These are phyloP conservation scores for Saccharum officinarum DNA, from an alignment of 176 grass and related monocot species.

Conservation along the genomic window DNA sequence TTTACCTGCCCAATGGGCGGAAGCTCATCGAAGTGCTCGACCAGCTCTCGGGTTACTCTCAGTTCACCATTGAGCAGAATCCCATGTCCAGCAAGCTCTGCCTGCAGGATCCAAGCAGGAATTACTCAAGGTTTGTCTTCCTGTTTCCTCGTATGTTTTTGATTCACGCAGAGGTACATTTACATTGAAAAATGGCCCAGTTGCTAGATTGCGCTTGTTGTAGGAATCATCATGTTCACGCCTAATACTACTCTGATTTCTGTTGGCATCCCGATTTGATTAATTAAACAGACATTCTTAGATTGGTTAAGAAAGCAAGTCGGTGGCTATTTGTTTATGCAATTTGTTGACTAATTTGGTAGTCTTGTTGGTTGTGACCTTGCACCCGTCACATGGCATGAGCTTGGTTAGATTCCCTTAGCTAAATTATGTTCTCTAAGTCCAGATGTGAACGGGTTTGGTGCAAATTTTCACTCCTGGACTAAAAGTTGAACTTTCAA, in stretches of 20 bases:
- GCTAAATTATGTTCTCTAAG: slow-evolving; percentile 5
- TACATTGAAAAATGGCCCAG: neutral
- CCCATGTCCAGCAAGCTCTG: slow-evolving; percentile 94
- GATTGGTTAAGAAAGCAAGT: neutral
- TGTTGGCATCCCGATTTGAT: neutral
- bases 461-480: neutral
- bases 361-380: slow-evolving; percentile 20
- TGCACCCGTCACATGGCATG: slow-evolving; percentile 10
- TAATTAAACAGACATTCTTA: slow-evolving; percentile 32
- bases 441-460: neutral
- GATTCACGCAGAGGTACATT: slow-evolving; percentile 9
- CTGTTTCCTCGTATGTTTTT: neutral
- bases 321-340: slow-evolving; percentile 22
- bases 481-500: neutral
- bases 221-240: neutral
- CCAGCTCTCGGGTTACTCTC: slow-evolving; percentile 55
- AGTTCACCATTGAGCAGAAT: slow-evolving; percentile 95
- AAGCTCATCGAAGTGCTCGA: slow-evolving; percentile 53
- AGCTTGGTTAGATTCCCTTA: neutral
- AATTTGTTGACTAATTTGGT: slow-evolving; percentile 15
- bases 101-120: slow-evolving; percentile 42
- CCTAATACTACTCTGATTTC: neutral
- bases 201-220: neutral
- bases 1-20: slow-evolving; percentile 62
- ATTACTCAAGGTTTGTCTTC: slow-evolving; percentile 54